Evolutionary conservation across 169 alveolate genomes (phyloP).

Genomic region (Cryptosporidium baileyi): DNA sequence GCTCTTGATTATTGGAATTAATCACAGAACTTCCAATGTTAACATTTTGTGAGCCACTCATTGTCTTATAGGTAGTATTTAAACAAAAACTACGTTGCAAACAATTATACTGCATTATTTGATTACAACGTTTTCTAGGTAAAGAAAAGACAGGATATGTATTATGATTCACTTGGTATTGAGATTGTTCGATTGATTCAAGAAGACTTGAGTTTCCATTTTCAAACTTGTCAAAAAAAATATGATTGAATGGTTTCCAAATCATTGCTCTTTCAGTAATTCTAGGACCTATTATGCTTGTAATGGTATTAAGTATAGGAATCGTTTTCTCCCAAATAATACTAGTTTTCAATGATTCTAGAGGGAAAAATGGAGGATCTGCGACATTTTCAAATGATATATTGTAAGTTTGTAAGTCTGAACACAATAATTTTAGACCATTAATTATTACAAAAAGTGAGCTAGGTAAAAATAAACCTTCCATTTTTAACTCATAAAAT

Average conservation of each 20-base stretch:
- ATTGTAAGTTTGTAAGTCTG: neutral
- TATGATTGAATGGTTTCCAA: constrained; percentile 4
- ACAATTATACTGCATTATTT: neutral
- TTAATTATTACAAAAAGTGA: constrained; percentile 22
- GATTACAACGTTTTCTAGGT: constrained; percentile 17
- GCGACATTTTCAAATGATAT: constrained; percentile 20
- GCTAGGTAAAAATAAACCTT: constrained; percentile 45
- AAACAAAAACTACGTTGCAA: neutral
- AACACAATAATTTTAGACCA: constrained; percentile 34
- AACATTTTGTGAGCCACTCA: neutral
- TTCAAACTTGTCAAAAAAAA: constrained; percentile 2
- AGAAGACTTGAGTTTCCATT: neutral
- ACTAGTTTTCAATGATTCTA: neutral
- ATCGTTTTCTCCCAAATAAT: constrained; percentile 35
- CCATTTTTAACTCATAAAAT: constrained; percentile 45
- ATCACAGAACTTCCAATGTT: neutral
- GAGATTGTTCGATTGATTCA: neutral
- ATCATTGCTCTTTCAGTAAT: constrained; percentile 4
- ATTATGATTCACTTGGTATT: neutral
- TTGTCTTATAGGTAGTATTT: too few species aligned
- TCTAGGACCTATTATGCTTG: neutral
- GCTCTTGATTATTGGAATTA: neutral
- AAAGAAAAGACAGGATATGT: constrained; percentile 11
- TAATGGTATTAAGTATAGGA: neutral
- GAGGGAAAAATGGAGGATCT: constrained; percentile 58